Evolutionary conservation across 768 basidiomycete species (phyloP), one percentile per base, ranked within the genome.

Genomic region (Lactifluus rugatus): DNA sequence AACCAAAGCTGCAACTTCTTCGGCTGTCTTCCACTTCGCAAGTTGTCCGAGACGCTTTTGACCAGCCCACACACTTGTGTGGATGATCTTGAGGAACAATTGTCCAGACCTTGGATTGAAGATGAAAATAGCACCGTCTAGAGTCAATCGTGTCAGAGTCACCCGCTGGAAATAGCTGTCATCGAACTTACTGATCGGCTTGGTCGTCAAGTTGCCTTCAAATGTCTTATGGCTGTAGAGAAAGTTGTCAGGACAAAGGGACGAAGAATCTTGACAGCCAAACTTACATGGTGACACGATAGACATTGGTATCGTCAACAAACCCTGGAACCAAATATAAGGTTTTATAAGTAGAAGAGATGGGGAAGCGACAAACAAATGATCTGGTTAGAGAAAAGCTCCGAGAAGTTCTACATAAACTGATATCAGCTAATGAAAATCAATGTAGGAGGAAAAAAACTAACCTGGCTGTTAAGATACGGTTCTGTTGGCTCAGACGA

Each of bases 31-130:
- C 94, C 96, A 98, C 75, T 98, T 99, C 37, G 96, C 96, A 50
- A 98, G 81, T 73, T 99, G 96, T 57, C 96, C 96, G 49, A 99
- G 83, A 86, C 96, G 96, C 73, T 99, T 99, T 73, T 99, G 96
- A 68, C 96, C 96, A 56, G 96, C 96, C 96, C 96, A 99, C n/a
- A 98, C 96, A 67, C 94, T 97, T 2, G 96, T 99, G 71, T 99
- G 96, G 61, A 99, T 99, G 73, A 99, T 87, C 78, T 99, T 99
- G 71, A 99, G 73, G 84, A 98, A 98, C 36, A 98, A 73, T 67
- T 99, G 96, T 28, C 96, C 96, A 26, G 96, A 96, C 52, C 96
- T 87, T 64, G 96, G 96, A 74, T 98, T 98, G 80, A 98, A 98
- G 69, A 99, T 98, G 76, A 97, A 96, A 73, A 95, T 96, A 8